Base-by-base conservation (phyloP, 192 early-diverging fungal species). In the Podila epigama region DNA sequence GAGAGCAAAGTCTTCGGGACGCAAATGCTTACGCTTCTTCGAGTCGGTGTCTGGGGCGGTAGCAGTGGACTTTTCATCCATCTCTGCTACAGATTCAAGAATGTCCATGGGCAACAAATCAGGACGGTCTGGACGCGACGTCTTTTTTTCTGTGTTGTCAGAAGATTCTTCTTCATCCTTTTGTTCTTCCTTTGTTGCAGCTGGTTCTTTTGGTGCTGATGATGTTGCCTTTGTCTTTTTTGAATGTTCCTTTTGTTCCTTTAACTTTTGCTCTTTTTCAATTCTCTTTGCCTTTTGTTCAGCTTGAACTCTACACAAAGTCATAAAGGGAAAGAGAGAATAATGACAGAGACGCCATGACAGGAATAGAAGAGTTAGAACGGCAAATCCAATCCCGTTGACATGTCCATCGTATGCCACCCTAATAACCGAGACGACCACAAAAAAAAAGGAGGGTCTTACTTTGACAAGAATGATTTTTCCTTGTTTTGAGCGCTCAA, bases 261-360 rank as follows among this genome's bases (percentile, higher is more conserved):
- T 77, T 56, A 77, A 37, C 55, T 77, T 77, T 64, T 58, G 54
- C 28, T 77, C 73, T 11, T 56, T 57, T 50, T 77, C 73, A 5
- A 77, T 56, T 53, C 66, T 44, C 66, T 77, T 77, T 57, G 73
- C 66, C 50, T 77, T 77, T 50, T 77, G 73, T 27, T 77, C 73
- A 32, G 73, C 73, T 10, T 77, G 73, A 1, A 77, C 59, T 35
- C 73, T 77, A 64, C 22, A 58, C 37, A 32, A 18, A 25, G 31
- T 0, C 29, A 51, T 11, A 2, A 36, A 51, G 6, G 31, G 6
- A 5, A 32, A 25, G 35, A 57, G 60, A 55, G 25, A 53, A 29
- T 7, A 51, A 37, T 22, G n/a, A n/a, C n/a, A n/a, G n/a, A n/a
- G n/a, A n/a, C n/a, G n/a, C n/a, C n/a, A n/a, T n/a, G n/a, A n/a